Percentiles rank a stretch among this genome's conserved stretches.
phyloP scores from a whole-genome alignment of 805 yeast species.

The Sugiyamaella americana region DNA sequence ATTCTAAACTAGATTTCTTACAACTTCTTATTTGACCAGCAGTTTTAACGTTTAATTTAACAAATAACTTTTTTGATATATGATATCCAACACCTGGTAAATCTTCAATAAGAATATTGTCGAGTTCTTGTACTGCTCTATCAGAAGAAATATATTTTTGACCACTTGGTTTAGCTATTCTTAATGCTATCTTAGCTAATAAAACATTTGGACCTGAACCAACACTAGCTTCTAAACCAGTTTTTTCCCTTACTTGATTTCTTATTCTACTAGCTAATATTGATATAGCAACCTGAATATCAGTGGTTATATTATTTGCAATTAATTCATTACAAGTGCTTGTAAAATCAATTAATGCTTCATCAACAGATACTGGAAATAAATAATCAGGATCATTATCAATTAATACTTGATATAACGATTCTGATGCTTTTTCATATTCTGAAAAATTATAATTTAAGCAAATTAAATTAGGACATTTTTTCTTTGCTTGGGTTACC shows the following conservation, averaged over 20 bases:
- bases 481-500: conserved; percentile 56
- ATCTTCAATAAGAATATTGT: conserved; percentile 34
- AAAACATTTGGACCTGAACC: conserved; percentile 74
- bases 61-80: conserved; percentile 42
- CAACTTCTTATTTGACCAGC: conserved; percentile 28
- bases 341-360: conserved; percentile 70
- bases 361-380: conserved; percentile 87
- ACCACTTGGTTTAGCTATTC: conserved; percentile 79
- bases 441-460: conserved; percentile 68
- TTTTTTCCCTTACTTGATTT: conserved; percentile 36
- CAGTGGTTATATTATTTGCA: conserved; percentile 16
- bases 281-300: background rate
- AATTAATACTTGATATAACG: conserved; percentile 56
- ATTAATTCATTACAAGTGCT: conserved; percentile 15
- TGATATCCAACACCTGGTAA: conserved; percentile 40
- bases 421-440: conserved; percentile 60
- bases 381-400: conserved; percentile 40
- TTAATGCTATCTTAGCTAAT: conserved; percentile 67
- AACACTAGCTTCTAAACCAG: conserved; percentile 67
- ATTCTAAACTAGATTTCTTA: conserved; percentile 35
- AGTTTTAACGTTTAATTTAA: conserved; percentile 37
- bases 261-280: conserved; percentile 35
- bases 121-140: conserved; percentile 32
- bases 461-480: conserved; percentile 62
- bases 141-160: conserved; percentile 35